Percentiles rank a stretch among this genome's conserved stretches.
Conservation (phyloP, 108 stramenopile genomes). For the Stephanodiscus minutulus region DNA sequence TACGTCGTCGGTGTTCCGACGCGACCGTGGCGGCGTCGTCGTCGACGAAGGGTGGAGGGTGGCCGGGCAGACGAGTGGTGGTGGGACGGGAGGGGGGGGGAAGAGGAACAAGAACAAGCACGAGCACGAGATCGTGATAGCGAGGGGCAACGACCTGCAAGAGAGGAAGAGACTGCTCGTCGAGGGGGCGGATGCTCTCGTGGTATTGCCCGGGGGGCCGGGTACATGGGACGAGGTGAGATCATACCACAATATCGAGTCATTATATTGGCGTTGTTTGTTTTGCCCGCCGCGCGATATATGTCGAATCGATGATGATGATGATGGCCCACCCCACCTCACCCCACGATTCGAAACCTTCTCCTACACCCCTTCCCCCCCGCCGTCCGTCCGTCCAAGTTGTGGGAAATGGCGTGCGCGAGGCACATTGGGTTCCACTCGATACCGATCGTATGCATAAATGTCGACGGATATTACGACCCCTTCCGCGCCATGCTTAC, state of each 20-base stretch:
- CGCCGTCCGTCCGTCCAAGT: constrained; percentile 31
- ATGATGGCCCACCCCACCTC: no score
- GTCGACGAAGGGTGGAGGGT: background rate
- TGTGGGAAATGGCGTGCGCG: constrained; percentile 92
- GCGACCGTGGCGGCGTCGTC: no score
- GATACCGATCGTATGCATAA: constrained; percentile 86
- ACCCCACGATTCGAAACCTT: background rate
- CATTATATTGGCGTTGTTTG: no score
- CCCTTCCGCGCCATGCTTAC: constrained; percentile 71
- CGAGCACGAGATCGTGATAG: constrained; percentile 71
- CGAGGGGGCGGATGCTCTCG: constrained; percentile 75
- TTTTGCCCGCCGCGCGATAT: no score
- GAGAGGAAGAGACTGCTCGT: constrained; percentile 86
- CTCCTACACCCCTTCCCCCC: background rate
- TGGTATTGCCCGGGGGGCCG: constrained; percentile 95
- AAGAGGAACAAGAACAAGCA: no score
- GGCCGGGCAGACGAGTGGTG: no score
- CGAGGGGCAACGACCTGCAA: constrained; percentile 82
- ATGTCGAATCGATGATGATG: no score
- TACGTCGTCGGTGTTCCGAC: constrained; percentile 55
- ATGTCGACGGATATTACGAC: constrained; percentile 85
- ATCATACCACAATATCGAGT: no score
- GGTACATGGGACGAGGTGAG: constrained; percentile 89
- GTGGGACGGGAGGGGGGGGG: constrained; percentile 15
- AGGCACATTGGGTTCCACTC: constrained; percentile 69